A percentile compares a stretch with the other conserved stretches of the same genome.
Evolutionary conservation across 2,329 filamentous ascomycete genomes (phyloP).

Genomic region (Microascus cirrosus): DNA sequence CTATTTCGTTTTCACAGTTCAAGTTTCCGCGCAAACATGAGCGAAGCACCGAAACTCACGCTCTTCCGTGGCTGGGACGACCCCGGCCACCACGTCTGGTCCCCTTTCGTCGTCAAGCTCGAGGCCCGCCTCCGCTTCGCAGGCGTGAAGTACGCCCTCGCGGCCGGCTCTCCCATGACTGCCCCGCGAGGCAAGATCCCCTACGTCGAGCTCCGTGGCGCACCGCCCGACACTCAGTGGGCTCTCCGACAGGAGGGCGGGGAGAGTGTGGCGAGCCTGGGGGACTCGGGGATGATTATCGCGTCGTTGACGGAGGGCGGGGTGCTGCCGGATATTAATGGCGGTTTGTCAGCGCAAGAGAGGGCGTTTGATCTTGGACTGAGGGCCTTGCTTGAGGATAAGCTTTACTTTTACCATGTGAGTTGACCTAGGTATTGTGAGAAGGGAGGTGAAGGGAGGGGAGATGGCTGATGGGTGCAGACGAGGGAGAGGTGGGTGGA

Average conservation of each 20-base stretch:
- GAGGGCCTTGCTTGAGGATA: conserved; percentile 46
- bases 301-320: conserved; percentile 19
- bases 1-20: background rate
- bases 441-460: background rate
- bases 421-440: background rate
- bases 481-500: conserved; percentile 43
- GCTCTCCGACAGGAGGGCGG: background rate
- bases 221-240: background rate
- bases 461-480: background rate
- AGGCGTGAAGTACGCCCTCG: conserved; percentile 30
- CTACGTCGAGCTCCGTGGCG: conserved; percentile 31
- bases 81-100: conserved; percentile 34
- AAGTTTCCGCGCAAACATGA: too few species aligned
- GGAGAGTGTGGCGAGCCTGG: conserved; percentile 16
- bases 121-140: conserved; percentile 49
- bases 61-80: background rate
- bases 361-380: conserved; percentile 38
- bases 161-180: conserved; percentile 27
- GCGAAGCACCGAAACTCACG: background rate
- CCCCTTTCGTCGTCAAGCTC: conserved; percentile 51
- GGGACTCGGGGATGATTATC: conserved; percentile 46
- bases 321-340: conserved; percentile 36
- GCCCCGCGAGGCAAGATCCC: conserved; percentile 50
- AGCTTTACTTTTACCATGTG: conserved; percentile 43
- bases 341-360: conserved; percentile 21